Evolutionary conservation across 2,329 filamentous ascomycete species (phyloP), one percentile per base, ranked within the genome.

Genomic region (Nemania diffusa): DNA sequence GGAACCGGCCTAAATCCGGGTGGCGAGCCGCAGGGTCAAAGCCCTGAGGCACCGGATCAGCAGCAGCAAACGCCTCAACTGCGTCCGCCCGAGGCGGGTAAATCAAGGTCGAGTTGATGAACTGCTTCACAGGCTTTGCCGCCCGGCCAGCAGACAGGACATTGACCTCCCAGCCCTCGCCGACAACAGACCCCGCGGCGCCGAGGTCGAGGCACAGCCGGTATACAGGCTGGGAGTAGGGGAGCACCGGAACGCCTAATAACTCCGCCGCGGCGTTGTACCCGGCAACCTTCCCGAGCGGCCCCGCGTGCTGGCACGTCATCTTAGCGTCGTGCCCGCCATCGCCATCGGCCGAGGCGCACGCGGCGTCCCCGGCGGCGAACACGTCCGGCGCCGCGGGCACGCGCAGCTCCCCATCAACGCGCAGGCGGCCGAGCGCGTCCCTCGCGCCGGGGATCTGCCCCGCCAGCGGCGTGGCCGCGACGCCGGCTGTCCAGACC

Each of bases 401-500:
- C 42, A 71, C 64, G 26, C 69, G 69, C 8, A 71, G 58, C 42
- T 63, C 44, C 40, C 60, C n/a, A 52, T 68, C 64, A 27, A 71
- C 61, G 7, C 17, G 48, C 13, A 71, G 58, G 37, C 69, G 67
- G 11, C 67, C 64, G 42, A 64, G 58, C 1, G 15, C 22, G 29
- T 71, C 69, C 26, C 53, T 67, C n/a, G 67, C 32, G 27, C 22
- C 56, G 9, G 64, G 53, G 3, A 69, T 55, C 48, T 69, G 64
- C 26, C 55, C 44, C 20, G 67, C 58, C 1, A 71, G 53, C 1
- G 58, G 59, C 13, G 63, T 70, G 26, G 67, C 69, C 20, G 42
- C 50, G 1, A 70, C 68, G 24, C 68, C 68, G 13, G 69, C 69
- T 3, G 68, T 68, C 69, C 69, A 71, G 5, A 71, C 32, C 9